Evolutionary conservation across 169 alveolate species (phyloP).

Genomic region (Cryptosporidium ryanae): DNA sequence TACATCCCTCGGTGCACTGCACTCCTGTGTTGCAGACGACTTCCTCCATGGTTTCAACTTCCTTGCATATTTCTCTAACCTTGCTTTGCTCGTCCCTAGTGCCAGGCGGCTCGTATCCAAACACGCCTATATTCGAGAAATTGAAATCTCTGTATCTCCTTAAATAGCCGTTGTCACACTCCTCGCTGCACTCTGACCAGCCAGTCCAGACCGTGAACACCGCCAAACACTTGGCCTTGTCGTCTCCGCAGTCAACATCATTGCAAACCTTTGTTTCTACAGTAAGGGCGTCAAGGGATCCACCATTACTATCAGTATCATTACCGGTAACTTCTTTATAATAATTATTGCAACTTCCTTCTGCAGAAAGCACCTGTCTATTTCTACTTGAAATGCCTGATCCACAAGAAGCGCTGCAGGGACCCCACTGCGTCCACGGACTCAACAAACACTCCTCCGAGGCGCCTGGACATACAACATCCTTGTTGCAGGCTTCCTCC

Average conservation of each 20-base stretch:
- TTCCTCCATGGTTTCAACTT: slow-evolving; percentile 24
- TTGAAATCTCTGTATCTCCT: slow-evolving; percentile 50
- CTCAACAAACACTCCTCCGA: slow-evolving; percentile 74
- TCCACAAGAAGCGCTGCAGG: slow-evolving; percentile 78
- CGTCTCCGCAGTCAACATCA: neutral
- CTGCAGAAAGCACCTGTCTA: slow-evolving; percentile 10
- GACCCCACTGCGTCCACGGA: slow-evolving; percentile 78
- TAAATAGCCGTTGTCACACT: slow-evolving; percentile 30
- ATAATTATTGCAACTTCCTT: no score
- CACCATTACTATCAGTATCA: neutral
- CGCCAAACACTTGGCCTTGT: slow-evolving; percentile 9
- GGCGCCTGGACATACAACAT: slow-evolving; percentile 13
- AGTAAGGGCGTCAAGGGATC: neutral
- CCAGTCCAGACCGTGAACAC: slow-evolving; percentile 52
- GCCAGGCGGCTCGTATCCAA: slow-evolving; percentile 54
- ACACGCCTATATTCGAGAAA: slow-evolving; percentile 47
- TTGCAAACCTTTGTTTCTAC: slow-evolving; percentile 27
- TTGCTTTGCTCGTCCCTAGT: slow-evolving; percentile 34
- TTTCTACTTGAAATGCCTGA: slow-evolving; percentile 67
- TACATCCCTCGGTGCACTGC: slow-evolving; percentile 36
- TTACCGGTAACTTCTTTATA: slow-evolving; percentile 7
- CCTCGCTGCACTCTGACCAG: slow-evolving; percentile 62
- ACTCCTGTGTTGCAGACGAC: slow-evolving; percentile 34
- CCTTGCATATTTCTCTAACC: slow-evolving; percentile 39
- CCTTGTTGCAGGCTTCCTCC: slow-evolving; percentile 68